phyloP scores from a whole-genome alignment of 805 yeast genomes.

The Saccharomyces mikatae region DNA sequence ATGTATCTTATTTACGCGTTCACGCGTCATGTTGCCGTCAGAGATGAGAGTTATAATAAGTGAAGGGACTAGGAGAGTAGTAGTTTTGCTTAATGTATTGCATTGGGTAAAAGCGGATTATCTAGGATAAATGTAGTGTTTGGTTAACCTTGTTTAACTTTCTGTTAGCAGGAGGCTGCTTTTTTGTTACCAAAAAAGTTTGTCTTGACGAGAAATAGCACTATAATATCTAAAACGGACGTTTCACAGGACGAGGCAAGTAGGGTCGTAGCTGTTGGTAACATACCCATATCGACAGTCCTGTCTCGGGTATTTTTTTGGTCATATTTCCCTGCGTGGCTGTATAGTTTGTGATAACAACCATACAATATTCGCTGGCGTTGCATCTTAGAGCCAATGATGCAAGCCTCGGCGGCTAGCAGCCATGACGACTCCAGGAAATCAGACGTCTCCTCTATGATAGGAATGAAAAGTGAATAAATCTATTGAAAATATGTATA shows the following conservation, averaged over 20 bases:
- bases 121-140: background rate
- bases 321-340: background rate
- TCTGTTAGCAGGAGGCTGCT: background rate
- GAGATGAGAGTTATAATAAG: background rate
- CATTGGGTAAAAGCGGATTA: background rate
- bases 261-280: background rate
- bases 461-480: background rate
- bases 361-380: background rate
- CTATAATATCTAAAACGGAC: background rate
- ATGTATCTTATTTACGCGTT: background rate
- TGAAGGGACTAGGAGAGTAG: background rate
- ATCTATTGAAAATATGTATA: background rate
- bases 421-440: background rate
- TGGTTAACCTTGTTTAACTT: background rate
- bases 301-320: background rate
- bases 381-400: background rate
- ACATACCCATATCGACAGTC: background rate
- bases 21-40: background rate
- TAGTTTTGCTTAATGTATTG: background rate
- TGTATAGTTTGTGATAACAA: background rate
- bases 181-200: background rate
- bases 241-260: background rate
- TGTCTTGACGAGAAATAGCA: background rate
- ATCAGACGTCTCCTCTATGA: background rate
- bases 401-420: background rate